phyloP scores from a whole-genome alignment of 1,284 basidiomycete genomes.

The Coniophora puteana region DNA sequence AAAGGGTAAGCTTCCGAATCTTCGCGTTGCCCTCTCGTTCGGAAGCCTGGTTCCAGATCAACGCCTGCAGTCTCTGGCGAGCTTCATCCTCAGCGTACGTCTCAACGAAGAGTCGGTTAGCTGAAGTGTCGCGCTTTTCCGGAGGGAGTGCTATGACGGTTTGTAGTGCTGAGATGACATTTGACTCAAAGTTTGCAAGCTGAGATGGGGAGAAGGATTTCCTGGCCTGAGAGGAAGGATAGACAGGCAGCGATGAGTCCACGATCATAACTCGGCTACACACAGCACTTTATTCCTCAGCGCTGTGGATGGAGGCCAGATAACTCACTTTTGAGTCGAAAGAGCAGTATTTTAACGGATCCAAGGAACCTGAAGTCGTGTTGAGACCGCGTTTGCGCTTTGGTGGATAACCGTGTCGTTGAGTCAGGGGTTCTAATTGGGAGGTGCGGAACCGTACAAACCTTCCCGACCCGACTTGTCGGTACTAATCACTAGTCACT shows the following conservation, averaged over 20 bases:
- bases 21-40: constrained; percentile 35
- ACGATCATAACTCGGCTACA: background rate
- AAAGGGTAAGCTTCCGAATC: constrained; percentile 50
- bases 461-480: too few relatives aligned
- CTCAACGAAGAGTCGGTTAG: constrained; percentile 47
- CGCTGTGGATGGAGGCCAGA: too few relatives aligned
- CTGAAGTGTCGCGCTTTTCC: constrained; percentile 39
- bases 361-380: too few relatives aligned
- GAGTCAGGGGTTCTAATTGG: too few relatives aligned
- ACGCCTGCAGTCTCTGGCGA: constrained; percentile 41
- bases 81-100: constrained; percentile 57
- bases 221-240: constrained; percentile 49
- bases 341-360: too few relatives aligned
- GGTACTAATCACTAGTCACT: too few relatives aligned
- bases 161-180: constrained; percentile 43
- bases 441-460: too few relatives aligned
- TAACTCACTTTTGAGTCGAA: too few relatives aligned
- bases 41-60: constrained; percentile 48
- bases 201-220: constrained; percentile 52
- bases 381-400: too few relatives aligned
- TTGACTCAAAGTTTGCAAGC: constrained; percentile 42
- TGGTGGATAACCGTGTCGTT: too few relatives aligned
- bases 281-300: background rate
- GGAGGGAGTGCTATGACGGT: constrained; percentile 45
- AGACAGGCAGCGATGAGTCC: constrained; percentile 37